A percentile compares a stretch with the other conserved stretches of the same genome.
phyloP scores from a whole-genome alignment of 345 rosid species.

The Eucalyptus globulus region DNA sequence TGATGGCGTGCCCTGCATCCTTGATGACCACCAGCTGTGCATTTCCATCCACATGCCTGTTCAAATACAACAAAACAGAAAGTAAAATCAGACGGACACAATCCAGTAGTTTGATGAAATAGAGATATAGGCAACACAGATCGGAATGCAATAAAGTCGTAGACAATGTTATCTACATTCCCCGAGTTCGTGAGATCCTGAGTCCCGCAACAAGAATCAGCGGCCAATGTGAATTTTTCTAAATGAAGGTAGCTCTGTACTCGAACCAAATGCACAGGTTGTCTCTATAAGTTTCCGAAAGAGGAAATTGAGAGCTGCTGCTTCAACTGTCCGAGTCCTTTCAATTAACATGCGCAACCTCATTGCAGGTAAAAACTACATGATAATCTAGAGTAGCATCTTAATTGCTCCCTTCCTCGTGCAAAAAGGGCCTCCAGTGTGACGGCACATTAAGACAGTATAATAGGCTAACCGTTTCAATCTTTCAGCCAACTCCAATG shows the following conservation, averaged over 20 bases:
- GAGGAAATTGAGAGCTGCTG: neutral
- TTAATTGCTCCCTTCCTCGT: neutral
- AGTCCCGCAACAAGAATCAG: neutral
- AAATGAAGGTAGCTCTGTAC: neutral
- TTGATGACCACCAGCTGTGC: conserved; percentile 1
- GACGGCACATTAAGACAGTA: neutral
- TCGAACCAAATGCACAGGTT: neutral
- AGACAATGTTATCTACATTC: neutral
- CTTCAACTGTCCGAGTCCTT: neutral
- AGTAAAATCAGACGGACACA: neutral
- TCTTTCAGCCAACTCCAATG: conserved; percentile 68
- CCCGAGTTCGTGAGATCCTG: neutral
- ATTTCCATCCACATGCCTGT: conserved; percentile 2
- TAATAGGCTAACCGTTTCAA: conserved; percentile 28
- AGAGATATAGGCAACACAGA: neutral
- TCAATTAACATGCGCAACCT: neutral
- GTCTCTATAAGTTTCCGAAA: neutral
- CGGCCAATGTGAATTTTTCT: neutral
- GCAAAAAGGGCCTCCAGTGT: neutral
- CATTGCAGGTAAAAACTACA: neutral
- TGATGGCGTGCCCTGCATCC: conserved; percentile 6
- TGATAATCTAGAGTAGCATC: neutral
- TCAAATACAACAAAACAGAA: neutral
- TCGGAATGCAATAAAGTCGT: neutral
- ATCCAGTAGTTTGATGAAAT: neutral